A percentile compares a stretch with the other conserved stretches of the same genome.
phyloP scores from a whole-genome alignment of 2,329 filamentous ascomycete genomes.

The Trichoderma sp. region DNA sequence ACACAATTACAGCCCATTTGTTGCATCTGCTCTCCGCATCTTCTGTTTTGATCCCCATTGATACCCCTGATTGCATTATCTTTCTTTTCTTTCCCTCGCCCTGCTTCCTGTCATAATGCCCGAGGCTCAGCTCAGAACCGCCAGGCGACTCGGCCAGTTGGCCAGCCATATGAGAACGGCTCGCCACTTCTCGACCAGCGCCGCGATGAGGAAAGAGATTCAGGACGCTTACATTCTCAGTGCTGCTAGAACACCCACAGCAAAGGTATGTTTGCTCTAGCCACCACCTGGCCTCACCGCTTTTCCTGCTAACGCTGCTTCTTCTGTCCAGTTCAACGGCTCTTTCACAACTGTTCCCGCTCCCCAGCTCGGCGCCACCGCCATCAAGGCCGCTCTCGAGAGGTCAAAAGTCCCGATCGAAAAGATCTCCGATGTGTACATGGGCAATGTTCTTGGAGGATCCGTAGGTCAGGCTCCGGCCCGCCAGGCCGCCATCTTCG shows the following conservation, averaged over 20 bases:
- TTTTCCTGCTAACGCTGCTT: background rate
- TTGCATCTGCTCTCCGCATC: background rate
- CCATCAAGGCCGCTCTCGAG: constrained; percentile 86
- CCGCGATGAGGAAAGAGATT: constrained; percentile 63
- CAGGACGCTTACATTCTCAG: constrained; percentile 93
- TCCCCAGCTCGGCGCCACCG: constrained; percentile 83
- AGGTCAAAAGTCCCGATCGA: constrained; percentile 81
- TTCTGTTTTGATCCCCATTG: background rate
- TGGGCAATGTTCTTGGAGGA: constrained; percentile 91
- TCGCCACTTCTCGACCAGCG: constrained; percentile 52
- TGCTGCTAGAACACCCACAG: constrained; percentile 84
- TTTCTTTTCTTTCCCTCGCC: background rate
- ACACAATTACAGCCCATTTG: background rate
- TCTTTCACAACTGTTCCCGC: constrained; percentile 81
- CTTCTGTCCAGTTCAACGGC: constrained; percentile 77
- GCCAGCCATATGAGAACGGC: constrained; percentile 46
- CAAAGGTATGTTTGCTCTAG: constrained; percentile 61
- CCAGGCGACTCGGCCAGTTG: constrained; percentile 42
- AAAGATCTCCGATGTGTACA: constrained; percentile 90
- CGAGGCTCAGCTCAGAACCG: constrained; percentile 41
- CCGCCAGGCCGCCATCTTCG: constrained; percentile 85
- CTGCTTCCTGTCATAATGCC: constrained; percentile 36
- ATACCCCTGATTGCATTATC: constrained; percentile 3
- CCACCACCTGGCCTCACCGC: too few species aligned
- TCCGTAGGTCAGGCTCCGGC: constrained; percentile 87